Percentiles rank a stretch among this genome's conserved stretches.
Conservation (phyloP, 2,329 filamentous ascomycete species). For the Periglandula ipomoeae region DNA sequence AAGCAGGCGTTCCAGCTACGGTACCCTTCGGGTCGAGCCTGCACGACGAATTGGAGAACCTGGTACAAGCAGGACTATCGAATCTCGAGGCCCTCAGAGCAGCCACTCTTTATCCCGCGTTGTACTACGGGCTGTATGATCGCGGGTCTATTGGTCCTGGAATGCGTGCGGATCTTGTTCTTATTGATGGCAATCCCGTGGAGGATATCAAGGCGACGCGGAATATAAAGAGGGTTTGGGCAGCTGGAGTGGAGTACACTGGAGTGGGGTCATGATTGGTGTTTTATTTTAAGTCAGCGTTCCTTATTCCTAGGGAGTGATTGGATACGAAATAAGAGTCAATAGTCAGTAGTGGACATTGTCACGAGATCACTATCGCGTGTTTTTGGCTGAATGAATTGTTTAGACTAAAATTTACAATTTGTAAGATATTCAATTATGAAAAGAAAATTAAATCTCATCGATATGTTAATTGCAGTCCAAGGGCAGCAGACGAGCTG, state of each 20-base stretch:
- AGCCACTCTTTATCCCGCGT: neutral
- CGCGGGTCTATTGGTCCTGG: neutral
- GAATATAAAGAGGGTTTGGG: neutral
- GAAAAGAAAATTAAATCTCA: too few relatives aligned
- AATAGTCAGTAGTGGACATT: too few relatives aligned
- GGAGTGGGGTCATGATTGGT: too few relatives aligned
- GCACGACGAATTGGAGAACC: neutral
- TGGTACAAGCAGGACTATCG: neutral
- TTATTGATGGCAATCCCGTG: neutral
- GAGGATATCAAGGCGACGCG: neutral
- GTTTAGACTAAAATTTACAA: too few relatives aligned
- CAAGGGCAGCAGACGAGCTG: too few relatives aligned
- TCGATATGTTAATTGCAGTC: too few relatives aligned
- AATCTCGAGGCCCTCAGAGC: neutral
- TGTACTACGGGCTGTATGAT: neutral
- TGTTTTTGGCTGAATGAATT: too few relatives aligned
- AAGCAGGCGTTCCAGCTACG: neutral
- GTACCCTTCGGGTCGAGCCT: neutral
- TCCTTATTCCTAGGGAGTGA: too few relatives aligned
- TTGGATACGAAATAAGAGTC: too few relatives aligned
- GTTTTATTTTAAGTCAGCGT: too few relatives aligned
- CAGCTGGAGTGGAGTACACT: neutral
- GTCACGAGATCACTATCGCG: too few relatives aligned
- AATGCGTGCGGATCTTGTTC: neutral
- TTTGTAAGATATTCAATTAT: too few relatives aligned